These are phyloP conservation scores for Solanum paucissectum DNA, from an alignment of 257 asterid species.

Conservation along the genomic window DNA sequence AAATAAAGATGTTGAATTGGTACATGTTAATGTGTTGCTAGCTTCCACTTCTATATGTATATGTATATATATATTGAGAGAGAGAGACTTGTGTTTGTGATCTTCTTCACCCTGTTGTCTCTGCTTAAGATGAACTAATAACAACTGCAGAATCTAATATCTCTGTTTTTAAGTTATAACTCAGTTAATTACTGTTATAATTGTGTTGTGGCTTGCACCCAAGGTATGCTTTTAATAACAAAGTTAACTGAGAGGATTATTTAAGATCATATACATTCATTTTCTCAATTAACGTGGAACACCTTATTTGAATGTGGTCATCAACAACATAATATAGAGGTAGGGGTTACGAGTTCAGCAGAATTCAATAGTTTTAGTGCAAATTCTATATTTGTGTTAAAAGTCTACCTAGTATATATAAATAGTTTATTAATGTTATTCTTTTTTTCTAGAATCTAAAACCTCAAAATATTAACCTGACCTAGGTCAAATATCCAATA, in stretches of 20 bases:
- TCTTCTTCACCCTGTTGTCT: background rate
- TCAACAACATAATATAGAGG: background rate
- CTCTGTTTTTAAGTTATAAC: background rate
- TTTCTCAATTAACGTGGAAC: background rate
- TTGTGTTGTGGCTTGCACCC: too few relatives aligned
- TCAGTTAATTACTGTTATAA: background rate
- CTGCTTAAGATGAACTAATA: background rate
- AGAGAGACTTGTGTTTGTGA: background rate
- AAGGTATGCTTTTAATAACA: background rate
- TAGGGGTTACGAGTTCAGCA: rapidly evolving
- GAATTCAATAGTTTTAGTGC: rapidly evolving
- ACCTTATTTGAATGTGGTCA: background rate
- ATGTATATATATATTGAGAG: background rate
- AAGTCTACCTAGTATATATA: background rate
- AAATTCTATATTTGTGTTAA: background rate
- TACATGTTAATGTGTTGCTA: background rate
- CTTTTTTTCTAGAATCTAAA: background rate
- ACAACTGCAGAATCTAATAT: background rate
- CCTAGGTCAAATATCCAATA: background rate
- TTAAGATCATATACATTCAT: background rate
- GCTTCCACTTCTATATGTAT: background rate
- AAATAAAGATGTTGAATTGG: background rate
- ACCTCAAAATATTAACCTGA: background rate
- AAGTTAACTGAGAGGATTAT: background rate
- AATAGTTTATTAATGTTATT: background rate